phyloP scores from a whole-genome alignment of 805 yeast genomes.

The Myxozyma sirexii region DNA sequence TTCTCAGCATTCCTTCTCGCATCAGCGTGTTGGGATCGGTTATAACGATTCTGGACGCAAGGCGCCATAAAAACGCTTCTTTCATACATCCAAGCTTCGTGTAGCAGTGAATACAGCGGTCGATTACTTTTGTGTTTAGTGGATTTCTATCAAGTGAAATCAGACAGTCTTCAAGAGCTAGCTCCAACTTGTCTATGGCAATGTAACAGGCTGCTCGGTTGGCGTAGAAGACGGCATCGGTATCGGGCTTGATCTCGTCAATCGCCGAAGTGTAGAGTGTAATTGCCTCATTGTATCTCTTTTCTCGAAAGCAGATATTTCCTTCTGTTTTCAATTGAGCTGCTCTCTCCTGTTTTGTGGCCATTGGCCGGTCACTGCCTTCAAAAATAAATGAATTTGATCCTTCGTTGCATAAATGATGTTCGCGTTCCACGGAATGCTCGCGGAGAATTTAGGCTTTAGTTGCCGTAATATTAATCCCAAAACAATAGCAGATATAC shows the following conservation, averaged over 20 bases:
- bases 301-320: conserved; percentile 70
- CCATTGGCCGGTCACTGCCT: no score
- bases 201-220: conserved; percentile 96
- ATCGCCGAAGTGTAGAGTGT: conserved; percentile 79
- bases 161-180: conserved; percentile 85
- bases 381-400: no score
- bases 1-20: background rate
- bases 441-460: no score
- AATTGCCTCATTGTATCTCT: conserved; percentile 72
- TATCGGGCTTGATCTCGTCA: conserved; percentile 52
- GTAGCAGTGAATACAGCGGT: background rate
- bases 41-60: background rate
- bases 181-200: conserved; percentile 73
- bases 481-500: no score
- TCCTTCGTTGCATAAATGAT: no score
- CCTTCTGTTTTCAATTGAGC: conserved; percentile 71
- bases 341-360: background rate
- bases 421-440: no score
- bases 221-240: conserved; percentile 86
- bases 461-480: no score
- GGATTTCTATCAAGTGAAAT: conserved; percentile 83
- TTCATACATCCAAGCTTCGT: background rate
- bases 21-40: background rate
- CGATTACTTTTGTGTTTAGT: conserved; percentile 82
- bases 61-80: conserved; percentile 4